Conservation (phyloP, 192 early-diverging fungal genomes). For the Coemansia sp. region DNA sequence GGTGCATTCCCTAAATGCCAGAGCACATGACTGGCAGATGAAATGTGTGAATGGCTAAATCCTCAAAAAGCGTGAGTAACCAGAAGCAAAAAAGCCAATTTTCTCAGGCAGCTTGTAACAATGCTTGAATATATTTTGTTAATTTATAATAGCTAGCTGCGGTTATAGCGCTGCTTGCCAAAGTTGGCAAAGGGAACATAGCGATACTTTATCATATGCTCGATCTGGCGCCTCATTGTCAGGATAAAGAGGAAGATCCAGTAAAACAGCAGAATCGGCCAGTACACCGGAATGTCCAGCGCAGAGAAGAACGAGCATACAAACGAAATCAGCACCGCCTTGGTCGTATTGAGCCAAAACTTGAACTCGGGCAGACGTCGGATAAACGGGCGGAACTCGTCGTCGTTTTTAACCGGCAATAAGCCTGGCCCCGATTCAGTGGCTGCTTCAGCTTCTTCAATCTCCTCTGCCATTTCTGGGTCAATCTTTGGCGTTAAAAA, state of each 20-base stretch:
- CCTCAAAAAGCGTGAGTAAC: too few species aligned
- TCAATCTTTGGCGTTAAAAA: constrained; percentile 97
- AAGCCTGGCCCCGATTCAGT: constrained; percentile 55
- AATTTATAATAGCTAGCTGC: constrained; percentile 6
- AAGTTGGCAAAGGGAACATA: constrained; percentile 81
- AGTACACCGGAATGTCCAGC: constrained; percentile 97
- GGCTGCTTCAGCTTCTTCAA: constrained; percentile 51
- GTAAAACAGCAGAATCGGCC: constrained; percentile 97
- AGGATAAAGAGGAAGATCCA: constrained; percentile 90
- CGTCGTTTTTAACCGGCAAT: constrained; percentile 81
- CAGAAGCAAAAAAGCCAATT: too few species aligned
- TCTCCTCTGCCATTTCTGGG: constrained; percentile 60
- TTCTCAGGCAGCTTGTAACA: too few species aligned
- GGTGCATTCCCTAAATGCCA: too few species aligned
- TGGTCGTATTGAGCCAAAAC: constrained; percentile 89
- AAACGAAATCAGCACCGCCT: constrained; percentile 77
- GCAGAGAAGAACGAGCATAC: constrained; percentile 83
- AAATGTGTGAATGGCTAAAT: too few species aligned
- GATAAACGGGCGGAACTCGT: constrained; percentile 97
- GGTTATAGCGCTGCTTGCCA: constrained; percentile 69
- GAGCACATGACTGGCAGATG: too few species aligned
- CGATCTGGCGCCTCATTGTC: constrained; percentile 96
- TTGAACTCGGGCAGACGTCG: constrained; percentile 97
- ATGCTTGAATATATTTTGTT: not conserved
- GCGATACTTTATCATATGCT: constrained; percentile 95